These are phyloP conservation scores for Lepidium africanum DNA, from an alignment of 345 rosid genomes.

Conservation along the genomic window DNA sequence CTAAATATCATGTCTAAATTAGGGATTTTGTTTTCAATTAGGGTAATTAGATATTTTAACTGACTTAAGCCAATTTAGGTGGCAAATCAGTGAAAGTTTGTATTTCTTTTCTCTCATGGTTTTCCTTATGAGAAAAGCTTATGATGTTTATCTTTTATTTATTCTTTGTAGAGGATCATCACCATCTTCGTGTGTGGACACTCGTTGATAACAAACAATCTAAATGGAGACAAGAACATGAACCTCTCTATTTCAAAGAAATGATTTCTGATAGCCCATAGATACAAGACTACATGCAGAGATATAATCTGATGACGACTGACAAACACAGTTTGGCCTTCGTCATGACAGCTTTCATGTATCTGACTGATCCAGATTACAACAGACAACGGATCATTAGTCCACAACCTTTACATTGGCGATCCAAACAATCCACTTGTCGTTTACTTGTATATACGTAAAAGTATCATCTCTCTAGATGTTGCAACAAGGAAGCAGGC, in stretches of 20 bases:
- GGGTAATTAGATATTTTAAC: too few species aligned
- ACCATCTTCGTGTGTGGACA: neutral
- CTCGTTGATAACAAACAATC: conserved; percentile 4
- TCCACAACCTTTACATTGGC: neutral
- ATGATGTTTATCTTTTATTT: neutral
- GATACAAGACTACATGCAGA: neutral
- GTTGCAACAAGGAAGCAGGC: neutral
- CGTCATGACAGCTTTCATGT: neutral
- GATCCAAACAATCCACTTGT: conserved; percentile 1
- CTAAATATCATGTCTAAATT: too few species aligned
- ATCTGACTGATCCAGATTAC: too few species aligned
- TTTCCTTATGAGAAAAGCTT: neutral
- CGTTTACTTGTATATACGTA: neutral
- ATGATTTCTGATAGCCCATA: neutral
- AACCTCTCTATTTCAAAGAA: neutral
- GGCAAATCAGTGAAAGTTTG: too few species aligned
- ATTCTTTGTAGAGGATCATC: neutral
- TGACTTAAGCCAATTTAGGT: too few species aligned
- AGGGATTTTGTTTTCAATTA: too few species aligned
- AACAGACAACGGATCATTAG: neutral
- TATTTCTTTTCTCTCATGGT: too few species aligned
- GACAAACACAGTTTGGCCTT: neutral
- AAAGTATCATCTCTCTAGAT: neutral
- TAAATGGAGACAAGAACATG: neutral
- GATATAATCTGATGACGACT: neutral